Evolutionary conservation across 2,329 filamentous ascomycete species (phyloP).

Genomic region (Cercospora sojina): DNA sequence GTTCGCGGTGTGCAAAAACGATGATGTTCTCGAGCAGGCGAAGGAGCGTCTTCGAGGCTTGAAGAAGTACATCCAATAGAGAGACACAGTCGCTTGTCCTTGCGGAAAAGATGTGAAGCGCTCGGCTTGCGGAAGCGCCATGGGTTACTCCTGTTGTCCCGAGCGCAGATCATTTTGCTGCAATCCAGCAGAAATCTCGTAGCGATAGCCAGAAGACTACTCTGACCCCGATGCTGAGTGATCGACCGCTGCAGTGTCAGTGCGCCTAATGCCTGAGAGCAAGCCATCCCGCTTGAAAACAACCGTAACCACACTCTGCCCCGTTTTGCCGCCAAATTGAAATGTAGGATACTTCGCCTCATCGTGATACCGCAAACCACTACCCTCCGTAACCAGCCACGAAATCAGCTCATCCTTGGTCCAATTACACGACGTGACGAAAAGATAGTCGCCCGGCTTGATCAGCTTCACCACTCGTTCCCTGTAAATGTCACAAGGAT

Average conservation of each 20-base stretch:
- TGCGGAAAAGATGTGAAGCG: not conserved
- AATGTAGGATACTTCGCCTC: conserved; percentile 81
- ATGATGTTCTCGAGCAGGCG: conserved; percentile 64
- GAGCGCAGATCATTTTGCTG: not conserved
- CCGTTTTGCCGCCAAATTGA: conserved; percentile 83
- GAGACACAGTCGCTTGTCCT: not conserved
- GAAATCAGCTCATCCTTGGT: conserved; percentile 78
- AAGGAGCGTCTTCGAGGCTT: conserved; percentile 51
- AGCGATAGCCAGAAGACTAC: conserved; percentile 7
- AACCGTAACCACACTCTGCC: conserved; percentile 83
- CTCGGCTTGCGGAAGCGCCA: not conserved
- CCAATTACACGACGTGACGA: conserved; percentile 98
- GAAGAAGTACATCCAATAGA: conserved; percentile 49
- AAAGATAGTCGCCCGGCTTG: conserved; percentile 67
- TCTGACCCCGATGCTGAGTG: conserved; percentile 6
- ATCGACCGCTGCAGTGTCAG: not conserved
- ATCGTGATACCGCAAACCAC: conserved; percentile 60
- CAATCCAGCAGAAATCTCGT: not conserved
- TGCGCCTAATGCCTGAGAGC: conserved; percentile 3
- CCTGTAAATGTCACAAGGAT: conserved; percentile 69
- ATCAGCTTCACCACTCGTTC: conserved; percentile 67
- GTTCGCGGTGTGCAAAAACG: conserved; percentile 95
- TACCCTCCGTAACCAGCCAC: conserved; percentile 66
- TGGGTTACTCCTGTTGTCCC: not conserved
- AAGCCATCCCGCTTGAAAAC: conserved; percentile 60